Conservation (phyloP, 2,329 filamentous ascomycete species). For the Neofusicoccum umdonicola region DNA sequence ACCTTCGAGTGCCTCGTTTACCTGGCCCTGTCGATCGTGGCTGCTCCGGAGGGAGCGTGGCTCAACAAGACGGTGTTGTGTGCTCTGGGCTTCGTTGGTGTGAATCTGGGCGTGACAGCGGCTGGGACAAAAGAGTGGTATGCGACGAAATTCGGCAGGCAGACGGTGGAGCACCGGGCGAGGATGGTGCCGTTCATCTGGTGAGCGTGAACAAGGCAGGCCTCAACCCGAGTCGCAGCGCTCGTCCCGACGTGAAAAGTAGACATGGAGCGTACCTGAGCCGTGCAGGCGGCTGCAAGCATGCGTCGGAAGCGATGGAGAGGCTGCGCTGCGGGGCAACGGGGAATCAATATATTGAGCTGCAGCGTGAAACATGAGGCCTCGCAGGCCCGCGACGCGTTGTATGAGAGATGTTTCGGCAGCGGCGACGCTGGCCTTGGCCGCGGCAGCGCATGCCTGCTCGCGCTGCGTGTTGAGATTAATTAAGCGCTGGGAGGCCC, state of each 20-base stretch:
- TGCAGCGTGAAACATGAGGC: background rate
- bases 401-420: slow-evolving; percentile 4
- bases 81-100: slow-evolving; percentile 68
- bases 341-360: slow-evolving; percentile 3
- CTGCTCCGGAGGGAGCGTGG: slow-evolving; percentile 64
- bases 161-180: slow-evolving; percentile 63
- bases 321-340: background rate
- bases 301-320: background rate
- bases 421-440: background rate
- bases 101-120: slow-evolving; percentile 82
- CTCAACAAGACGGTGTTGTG: slow-evolving; percentile 73
- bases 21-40: slow-evolving; percentile 68
- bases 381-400: background rate
- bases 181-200: slow-evolving; percentile 71
- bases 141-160: slow-evolving; percentile 66
- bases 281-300: background rate
- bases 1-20: slow-evolving; percentile 86
- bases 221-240: background rate
- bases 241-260: background rate
- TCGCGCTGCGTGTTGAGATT: slow-evolving; percentile 6
- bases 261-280: background rate
- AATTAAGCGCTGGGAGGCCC: slow-evolving; percentile 16
- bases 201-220: slow-evolving; percentile 6
- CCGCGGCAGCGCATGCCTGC: slow-evolving; percentile 2
- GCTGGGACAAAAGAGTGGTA: slow-evolving; percentile 78